A percentile compares a stretch with the other conserved stretches of the same genome.
Conservation (phyloP, 176 grass and related monocot genomes). For the Eleusine indica region DNA sequence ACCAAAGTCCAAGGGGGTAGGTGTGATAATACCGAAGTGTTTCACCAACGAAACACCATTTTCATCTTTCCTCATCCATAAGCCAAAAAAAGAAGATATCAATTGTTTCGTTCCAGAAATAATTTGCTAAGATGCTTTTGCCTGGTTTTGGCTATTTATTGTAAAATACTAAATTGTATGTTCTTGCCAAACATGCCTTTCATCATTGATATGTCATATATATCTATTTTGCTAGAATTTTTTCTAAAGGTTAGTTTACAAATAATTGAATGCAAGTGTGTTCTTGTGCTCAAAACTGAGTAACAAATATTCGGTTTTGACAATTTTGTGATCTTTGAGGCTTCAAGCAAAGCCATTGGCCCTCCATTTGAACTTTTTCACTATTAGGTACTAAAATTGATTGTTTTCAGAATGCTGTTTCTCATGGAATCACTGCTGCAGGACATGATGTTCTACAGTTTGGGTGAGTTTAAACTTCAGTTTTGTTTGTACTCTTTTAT, state of each 20-base stretch:
- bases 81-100: too few species aligned
- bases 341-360: neutral
- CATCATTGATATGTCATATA: neutral
- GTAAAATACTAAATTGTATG: too few species aligned
- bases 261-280: neutral
- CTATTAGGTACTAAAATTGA: slow-evolving; percentile 25
- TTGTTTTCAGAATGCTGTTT: slow-evolving; percentile 75
- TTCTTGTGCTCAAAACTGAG: slow-evolving; percentile 20
- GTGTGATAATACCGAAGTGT: too few species aligned
- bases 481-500: slow-evolving; percentile 17
- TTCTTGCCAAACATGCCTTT: too few species aligned
- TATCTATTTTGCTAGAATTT: neutral
- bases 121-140: too few species aligned
- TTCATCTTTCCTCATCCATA: too few species aligned
- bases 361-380: slow-evolving; percentile 17
- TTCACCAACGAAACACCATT: too few species aligned
- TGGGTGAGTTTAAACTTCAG: slow-evolving; percentile 69
- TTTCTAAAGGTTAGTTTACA: neutral
- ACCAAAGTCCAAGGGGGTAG: too few species aligned
- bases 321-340: slow-evolving; percentile 31
- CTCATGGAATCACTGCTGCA: slow-evolving; percentile 66
- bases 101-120: too few species aligned
- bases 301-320: neutral
- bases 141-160: too few species aligned
- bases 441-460: slow-evolving; percentile 87